Evolutionary conservation across 1,284 basidiomycete genomes (phyloP).

Genomic region (Naganishia sp.): DNA sequence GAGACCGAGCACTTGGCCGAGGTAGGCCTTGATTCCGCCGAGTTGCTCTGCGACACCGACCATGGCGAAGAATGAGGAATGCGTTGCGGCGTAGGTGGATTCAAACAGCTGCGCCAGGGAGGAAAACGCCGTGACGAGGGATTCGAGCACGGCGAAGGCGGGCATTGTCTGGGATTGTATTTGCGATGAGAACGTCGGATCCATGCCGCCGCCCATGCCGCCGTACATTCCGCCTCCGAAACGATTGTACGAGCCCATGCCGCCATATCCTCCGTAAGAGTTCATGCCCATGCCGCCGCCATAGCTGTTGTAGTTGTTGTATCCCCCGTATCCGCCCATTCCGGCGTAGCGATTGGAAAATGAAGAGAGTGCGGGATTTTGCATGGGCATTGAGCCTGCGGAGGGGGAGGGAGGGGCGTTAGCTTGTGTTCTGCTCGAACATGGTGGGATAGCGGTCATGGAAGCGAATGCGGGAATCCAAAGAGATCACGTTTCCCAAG

Average conservation of each 20-base stretch:
- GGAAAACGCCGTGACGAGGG: slow-evolving; percentile 92
- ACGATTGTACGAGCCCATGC: slow-evolving; percentile 41
- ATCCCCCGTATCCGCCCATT: slow-evolving; percentile 22
- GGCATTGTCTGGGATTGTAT: slow-evolving; percentile 87
- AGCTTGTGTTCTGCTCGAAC: neutral
- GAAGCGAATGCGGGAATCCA: no score
- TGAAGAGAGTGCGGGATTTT: slow-evolving; percentile 21
- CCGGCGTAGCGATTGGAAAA: slow-evolving; percentile 27
- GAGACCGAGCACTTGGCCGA: slow-evolving; percentile 89
- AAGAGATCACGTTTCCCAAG: no score
- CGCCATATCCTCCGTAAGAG: slow-evolving; percentile 44
- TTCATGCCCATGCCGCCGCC: slow-evolving; percentile 54
- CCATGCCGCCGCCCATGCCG: slow-evolving; percentile 19
- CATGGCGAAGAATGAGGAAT: slow-evolving; percentile 98
- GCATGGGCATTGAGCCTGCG: slow-evolving; percentile 10
- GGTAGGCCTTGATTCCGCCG: slow-evolving; percentile 81
- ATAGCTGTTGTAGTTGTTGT: slow-evolving; percentile 14
- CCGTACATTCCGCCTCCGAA: slow-evolving; percentile 30
- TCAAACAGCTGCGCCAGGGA: slow-evolving; percentile 98
- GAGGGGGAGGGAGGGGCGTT: neutral
- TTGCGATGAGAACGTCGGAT: slow-evolving; percentile 75
- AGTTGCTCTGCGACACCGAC: slow-evolving; percentile 97
- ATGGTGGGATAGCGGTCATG: no score
- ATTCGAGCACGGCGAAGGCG: slow-evolving; percentile 90
- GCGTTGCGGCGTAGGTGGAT: slow-evolving; percentile 97